Percentiles rank a stretch among this genome's conserved stretches.
Evolutionary conservation across 2,329 filamentous ascomycete genomes (phyloP).

Genomic region (Podosphaera xanthii): DNA sequence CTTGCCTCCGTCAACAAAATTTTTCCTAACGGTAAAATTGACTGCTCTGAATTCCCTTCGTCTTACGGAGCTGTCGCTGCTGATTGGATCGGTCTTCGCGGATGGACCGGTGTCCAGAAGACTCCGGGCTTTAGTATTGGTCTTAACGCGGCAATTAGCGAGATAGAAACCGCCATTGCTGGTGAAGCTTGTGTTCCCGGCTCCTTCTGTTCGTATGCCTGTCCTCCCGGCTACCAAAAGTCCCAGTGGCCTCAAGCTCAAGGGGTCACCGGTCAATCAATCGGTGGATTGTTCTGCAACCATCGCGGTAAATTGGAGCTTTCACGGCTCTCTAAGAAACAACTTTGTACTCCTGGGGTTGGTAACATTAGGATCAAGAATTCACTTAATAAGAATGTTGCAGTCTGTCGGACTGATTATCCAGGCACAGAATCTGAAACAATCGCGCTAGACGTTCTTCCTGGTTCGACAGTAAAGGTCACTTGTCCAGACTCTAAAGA

Average conservation of each 20-base stretch:
- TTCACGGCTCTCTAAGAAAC: conserved; percentile 42
- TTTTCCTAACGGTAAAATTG: conserved; percentile 54
- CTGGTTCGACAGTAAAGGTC: conserved; percentile 37
- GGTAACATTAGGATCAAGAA: conserved; percentile 55
- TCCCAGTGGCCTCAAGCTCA: conserved; percentile 67
- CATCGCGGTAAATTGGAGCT: conserved; percentile 47
- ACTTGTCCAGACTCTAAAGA: conserved; percentile 49
- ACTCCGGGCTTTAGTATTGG: conserved; percentile 26
- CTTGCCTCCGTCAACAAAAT: conserved; percentile 31
- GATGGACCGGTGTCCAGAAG: conserved; percentile 63
- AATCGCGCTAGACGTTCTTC: conserved; percentile 41
- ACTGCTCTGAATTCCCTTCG: conserved; percentile 53
- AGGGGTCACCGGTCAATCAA: conserved; percentile 58
- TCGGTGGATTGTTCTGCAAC: conserved; percentile 74
- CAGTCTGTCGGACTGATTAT: conserved; percentile 89
- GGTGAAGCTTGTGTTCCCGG: conserved; percentile 38
- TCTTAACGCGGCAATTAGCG: conserved; percentile 29
- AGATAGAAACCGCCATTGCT: conserved; percentile 38
- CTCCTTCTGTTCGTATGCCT: conserved; percentile 77
- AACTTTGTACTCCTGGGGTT: conserved; percentile 49
- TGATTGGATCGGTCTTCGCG: conserved; percentile 42
- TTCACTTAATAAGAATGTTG: conserved; percentile 39
- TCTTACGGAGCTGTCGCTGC: conserved; percentile 58
- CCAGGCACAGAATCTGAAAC: conserved; percentile 80
- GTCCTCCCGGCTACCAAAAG: conserved; percentile 80